These are phyloP conservation scores for Mortierella claussenii DNA, from an alignment of 192 early-diverging fungal species.

Conservation along the genomic window DNA sequence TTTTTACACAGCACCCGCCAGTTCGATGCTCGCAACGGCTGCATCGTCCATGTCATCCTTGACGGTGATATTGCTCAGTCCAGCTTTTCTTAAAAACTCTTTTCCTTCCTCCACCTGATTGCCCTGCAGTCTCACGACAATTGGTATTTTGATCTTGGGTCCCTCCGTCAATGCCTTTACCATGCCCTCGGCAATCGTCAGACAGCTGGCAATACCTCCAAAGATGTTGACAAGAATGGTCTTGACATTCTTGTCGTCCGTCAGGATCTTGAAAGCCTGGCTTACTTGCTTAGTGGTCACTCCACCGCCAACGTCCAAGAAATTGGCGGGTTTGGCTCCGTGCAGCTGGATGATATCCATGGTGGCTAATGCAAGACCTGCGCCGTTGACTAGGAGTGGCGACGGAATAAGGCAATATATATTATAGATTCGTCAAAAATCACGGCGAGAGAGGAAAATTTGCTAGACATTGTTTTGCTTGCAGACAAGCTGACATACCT, in stretches of 20 bases:
- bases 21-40: conserved; percentile 28
- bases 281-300: conserved; percentile 39
- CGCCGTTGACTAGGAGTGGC: conserved; percentile 32
- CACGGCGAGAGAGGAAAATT: no score
- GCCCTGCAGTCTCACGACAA: conserved; percentile 41
- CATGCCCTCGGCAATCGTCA: conserved; percentile 47
- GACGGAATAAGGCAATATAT: neutral
- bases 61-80: conserved; percentile 30
- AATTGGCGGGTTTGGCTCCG: conserved; percentile 38
- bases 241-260: conserved; percentile 50
- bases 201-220: conserved; percentile 46
- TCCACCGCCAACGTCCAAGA: conserved; percentile 47
- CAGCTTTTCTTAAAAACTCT: conserved; percentile 23
- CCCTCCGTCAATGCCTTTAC: conserved; percentile 28
- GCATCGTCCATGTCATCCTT: conserved; percentile 45
- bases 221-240: conserved; percentile 49
- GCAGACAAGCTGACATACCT: no score
- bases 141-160: conserved; percentile 33
- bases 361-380: conserved; percentile 39
- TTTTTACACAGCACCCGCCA: conserved; percentile 4
- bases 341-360: conserved; percentile 53
- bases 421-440: no score
- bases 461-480: no score
- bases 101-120: conserved; percentile 46
- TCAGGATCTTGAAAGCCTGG: conserved; percentile 48